These are phyloP conservation scores for Daldinia childiae DNA, from an alignment of 495 filamentous ascomycete genomes.

Conservation along the genomic window DNA sequence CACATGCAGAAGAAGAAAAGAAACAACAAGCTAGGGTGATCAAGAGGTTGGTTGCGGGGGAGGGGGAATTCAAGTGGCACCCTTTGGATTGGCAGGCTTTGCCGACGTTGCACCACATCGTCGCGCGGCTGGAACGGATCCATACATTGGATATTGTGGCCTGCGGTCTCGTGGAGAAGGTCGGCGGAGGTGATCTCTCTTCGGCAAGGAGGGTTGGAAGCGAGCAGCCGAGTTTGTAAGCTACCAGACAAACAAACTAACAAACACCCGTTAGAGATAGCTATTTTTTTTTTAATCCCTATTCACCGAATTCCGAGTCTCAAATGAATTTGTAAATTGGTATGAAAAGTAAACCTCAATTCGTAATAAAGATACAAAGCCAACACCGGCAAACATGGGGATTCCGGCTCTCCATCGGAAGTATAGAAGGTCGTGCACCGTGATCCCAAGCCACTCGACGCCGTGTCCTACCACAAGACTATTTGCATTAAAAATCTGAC, in stretches of 20 bases:
- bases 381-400: neutral
- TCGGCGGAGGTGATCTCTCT: constrained; percentile 12
- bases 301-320: neutral
- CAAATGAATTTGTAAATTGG: neutral
- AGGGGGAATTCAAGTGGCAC: constrained; percentile 8
- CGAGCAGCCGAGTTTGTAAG: neutral
- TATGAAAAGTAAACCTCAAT: neutral
- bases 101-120: constrained; percentile 20
- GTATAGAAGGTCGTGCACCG: neutral
- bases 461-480: neutral
- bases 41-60: neutral
- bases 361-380: too few relatives aligned
- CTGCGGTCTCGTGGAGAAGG: constrained; percentile 16
- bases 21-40: constrained; percentile 1
- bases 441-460: neutral
- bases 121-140: constrained; percentile 8
- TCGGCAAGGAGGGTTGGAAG: constrained; percentile 11
- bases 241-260: too few relatives aligned
- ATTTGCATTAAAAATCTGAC: neutral
- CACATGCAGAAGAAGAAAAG: constrained; percentile 11
- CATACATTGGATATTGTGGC: neutral
- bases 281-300: too few relatives aligned
- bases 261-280: neutral
- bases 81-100: constrained; percentile 17
- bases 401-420: constrained; percentile 8